Conservation (phyloP, 768 basidiomycete genomes). For the Phlebiopsis flavidoalba region DNA sequence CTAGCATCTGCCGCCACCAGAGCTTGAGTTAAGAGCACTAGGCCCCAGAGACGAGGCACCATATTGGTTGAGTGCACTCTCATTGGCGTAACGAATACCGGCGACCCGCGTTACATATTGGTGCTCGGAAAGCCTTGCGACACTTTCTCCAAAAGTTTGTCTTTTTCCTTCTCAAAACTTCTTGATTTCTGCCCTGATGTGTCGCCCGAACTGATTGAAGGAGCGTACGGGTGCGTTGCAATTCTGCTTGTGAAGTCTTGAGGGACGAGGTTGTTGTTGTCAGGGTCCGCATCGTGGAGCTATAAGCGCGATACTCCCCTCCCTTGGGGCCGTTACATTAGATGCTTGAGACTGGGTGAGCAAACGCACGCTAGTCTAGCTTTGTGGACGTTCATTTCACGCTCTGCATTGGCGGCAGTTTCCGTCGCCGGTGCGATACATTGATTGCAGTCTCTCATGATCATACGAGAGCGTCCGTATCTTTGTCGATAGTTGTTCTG, state of each 20-base stretch:
- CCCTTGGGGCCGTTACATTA: background rate
- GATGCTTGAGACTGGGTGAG: background rate
- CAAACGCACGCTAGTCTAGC: conserved; percentile 64
- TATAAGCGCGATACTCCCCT: conserved; percentile 14
- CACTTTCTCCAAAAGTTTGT: conserved; percentile 67
- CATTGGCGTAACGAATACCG: conserved; percentile 30
- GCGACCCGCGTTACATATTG: conserved; percentile 19
- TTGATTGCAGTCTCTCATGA: conserved; percentile 64
- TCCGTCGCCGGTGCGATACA: conserved; percentile 59
- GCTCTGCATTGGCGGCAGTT: conserved; percentile 64
- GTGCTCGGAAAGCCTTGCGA: conserved; percentile 61
- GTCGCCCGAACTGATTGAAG: conserved; percentile 66
- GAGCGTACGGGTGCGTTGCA: conserved; percentile 65
- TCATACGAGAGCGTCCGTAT: conserved; percentile 77
- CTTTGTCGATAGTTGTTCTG: conserved; percentile 72
- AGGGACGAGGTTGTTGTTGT: conserved; percentile 59
- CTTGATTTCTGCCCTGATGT: conserved; percentile 67
- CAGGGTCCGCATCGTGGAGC: conserved; percentile 46
- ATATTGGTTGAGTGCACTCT: conserved; percentile 40
- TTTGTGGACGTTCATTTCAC: conserved; percentile 71
- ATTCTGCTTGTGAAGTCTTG: conserved; percentile 64
- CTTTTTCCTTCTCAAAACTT: conserved; percentile 78
- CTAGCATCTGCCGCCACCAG: background rate
- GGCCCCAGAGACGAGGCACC: conserved; percentile 29
- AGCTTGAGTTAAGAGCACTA: conserved; percentile 21